Evolutionary conservation across 2,329 filamentous ascomycete genomes (phyloP).

Genomic region (Venturia aucupariae): DNA sequence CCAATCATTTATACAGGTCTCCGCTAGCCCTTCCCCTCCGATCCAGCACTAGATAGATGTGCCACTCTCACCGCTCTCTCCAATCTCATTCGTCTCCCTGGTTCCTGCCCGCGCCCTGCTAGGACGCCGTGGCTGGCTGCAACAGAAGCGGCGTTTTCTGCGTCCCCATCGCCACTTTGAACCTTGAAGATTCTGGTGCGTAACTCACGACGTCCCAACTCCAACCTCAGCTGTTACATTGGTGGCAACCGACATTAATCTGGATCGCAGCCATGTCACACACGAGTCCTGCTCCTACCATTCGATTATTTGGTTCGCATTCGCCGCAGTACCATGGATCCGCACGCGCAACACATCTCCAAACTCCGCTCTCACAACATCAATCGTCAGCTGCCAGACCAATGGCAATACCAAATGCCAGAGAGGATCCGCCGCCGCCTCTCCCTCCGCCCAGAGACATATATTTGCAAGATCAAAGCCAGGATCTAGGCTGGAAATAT

Average conservation of each 20-base stretch:
- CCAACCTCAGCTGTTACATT: neutral
- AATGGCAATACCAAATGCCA: slow-evolving; percentile 54
- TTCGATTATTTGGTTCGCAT: slow-evolving; percentile 11
- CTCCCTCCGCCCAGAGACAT: slow-evolving; percentile 55
- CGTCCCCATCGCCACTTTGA: slow-evolving; percentile 3
- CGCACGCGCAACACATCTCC: neutral
- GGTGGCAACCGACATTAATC: slow-evolving; percentile 2
- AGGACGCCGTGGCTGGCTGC: slow-evolving; percentile 1
- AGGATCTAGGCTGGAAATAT: slow-evolving; percentile 55
- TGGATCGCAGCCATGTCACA: slow-evolving; percentile 5
- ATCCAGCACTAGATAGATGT: neutral
- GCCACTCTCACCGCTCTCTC: neutral
- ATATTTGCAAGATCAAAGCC: slow-evolving; percentile 45
- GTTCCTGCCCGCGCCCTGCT: neutral
- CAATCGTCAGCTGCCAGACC: slow-evolving; percentile 36
- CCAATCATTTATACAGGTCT: neutral
- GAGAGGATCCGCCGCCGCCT: slow-evolving; percentile 48
- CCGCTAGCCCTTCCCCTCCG: neutral
- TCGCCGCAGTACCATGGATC: slow-evolving; percentile 11
- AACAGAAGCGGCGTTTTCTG: slow-evolving; percentile 3
- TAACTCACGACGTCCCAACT: neutral
- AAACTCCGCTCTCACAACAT: neutral
- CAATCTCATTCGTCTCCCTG: slow-evolving; percentile 1
- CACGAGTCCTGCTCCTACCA: slow-evolving; percentile 9
- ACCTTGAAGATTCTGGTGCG: neutral